phyloP scores from a whole-genome alignment of 306 rosid genomes.

The Cucumis melo region DNA sequence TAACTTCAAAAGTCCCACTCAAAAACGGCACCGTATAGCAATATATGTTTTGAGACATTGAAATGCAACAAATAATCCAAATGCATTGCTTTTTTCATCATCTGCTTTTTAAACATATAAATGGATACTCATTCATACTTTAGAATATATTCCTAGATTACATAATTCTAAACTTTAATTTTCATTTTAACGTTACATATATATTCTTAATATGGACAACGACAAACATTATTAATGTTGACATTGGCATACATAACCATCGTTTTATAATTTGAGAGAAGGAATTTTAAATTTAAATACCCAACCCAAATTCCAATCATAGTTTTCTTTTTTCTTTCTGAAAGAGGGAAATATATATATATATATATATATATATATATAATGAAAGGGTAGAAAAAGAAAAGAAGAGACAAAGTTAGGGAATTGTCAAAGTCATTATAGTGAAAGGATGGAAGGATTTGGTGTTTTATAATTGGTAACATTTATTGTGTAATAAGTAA shows the following conservation, averaged over 20 bases:
- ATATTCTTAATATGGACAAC: too few relatives aligned
- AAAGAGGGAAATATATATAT: too few relatives aligned
- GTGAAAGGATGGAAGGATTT: background rate
- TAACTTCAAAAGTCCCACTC: background rate
- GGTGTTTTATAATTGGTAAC: background rate
- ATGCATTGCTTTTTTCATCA: background rate
- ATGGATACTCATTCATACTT: background rate
- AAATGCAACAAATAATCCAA: background rate
- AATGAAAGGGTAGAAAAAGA: too few relatives aligned
- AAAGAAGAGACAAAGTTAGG: conserved; percentile 1
- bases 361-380: too few relatives aligned
- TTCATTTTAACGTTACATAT: too few relatives aligned
- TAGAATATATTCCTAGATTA: background rate
- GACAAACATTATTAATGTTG: too few relatives aligned
- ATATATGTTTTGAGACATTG: background rate
- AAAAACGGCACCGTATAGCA: background rate
- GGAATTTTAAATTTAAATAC: too few relatives aligned
- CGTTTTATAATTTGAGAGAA: background rate
- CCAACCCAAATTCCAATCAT: too few relatives aligned
- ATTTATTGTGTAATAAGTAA: background rate
- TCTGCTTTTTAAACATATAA: background rate
- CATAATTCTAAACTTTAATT: too few relatives aligned
- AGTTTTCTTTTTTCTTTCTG: too few relatives aligned
- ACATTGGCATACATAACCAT: background rate
- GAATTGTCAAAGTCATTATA: background rate